Percentiles rank a stretch among this genome's conserved stretches.
These are phyloP conservation scores for Galeopsis tetrahit DNA, from an alignment of 257 asterid species.

Conservation along the genomic window DNA sequence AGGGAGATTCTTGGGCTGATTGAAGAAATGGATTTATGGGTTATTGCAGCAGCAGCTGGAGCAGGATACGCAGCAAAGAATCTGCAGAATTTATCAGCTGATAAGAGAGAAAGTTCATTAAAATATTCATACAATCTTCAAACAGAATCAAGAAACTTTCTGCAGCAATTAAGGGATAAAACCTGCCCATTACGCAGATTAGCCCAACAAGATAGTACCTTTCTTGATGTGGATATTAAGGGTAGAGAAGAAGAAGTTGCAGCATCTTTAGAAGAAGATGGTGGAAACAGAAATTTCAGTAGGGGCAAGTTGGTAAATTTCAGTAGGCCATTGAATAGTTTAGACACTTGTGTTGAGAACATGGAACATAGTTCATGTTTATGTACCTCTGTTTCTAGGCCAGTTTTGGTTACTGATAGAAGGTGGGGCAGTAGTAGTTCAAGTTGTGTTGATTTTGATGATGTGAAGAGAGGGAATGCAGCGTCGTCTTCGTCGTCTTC, in stretches of 20 bases:
- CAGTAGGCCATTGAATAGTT: conserved; percentile 35
- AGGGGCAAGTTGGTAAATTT: conserved; percentile 31
- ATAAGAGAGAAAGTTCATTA: conserved; percentile 41
- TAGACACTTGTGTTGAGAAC: conserved; percentile 35
- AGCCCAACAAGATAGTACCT: conserved; percentile 34
- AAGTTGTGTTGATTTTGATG: conserved; percentile 27
- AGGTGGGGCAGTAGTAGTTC: conserved; percentile 31
- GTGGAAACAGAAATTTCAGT: conserved; percentile 26
- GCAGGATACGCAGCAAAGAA: conserved; percentile 73
- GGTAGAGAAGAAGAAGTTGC: not conserved
- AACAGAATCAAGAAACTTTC: conserved; percentile 50
- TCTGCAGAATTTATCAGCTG: conserved; percentile 51
- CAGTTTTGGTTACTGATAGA: conserved; percentile 43
- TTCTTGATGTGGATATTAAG: conserved; percentile 26
- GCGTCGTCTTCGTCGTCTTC: conserved; percentile 25
- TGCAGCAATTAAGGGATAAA: conserved; percentile 65
- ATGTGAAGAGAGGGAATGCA: conserved; percentile 6
- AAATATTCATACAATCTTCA: conserved; percentile 38
- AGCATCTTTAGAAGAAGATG: conserved; percentile 30
- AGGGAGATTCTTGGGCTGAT: not conserved
- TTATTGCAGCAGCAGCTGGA: conserved; percentile 84
- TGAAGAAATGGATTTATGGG: conserved; percentile 73
- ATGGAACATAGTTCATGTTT: conserved; percentile 37
- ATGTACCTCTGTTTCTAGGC: conserved; percentile 38
- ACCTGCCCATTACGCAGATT: conserved; percentile 63